Evolutionary conservation across 2,329 filamentous ascomycete genomes (phyloP), one percentile per base, ranked within the genome.

Genomic region (Apiospora marii): DNA sequence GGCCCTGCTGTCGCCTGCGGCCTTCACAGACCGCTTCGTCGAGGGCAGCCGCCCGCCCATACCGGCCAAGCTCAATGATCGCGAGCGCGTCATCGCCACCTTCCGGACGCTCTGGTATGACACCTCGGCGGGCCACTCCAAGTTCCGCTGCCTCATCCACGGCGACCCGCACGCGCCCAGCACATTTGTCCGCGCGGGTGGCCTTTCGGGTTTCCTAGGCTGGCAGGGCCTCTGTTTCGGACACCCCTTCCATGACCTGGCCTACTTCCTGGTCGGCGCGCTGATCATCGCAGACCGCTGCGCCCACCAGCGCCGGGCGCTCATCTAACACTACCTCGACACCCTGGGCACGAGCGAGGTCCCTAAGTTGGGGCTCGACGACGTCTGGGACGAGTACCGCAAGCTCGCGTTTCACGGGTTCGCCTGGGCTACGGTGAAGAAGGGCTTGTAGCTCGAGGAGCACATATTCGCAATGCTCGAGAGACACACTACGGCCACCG

Each of bases 141-240:
- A 78, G 14, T 84, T 84, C 72, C 79, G 80, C 16, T 83, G 80
- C 22, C 74, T 85, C 2, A 73, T 85, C 12, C 84, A 86, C 71
- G 84, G 84, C 13, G 84, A 86, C 70, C 80, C 84, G 14, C 84
- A 85, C 72, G 78, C 84, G 13, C 83, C 83, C 43, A 86, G 85
- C 74, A 79, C 82, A 16, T 85, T 83, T 75, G 81, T 85, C 64
- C 81, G 81, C 1, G 10, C 10, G 1, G 51, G 14, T 22, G 64
- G 64, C 27, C n/a, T 22, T 4, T 34, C 61, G 22, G 37, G 61
- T 19, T 67, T 67, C 37, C 22, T 67, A 16, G 61, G 43, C 34
- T 67, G 34, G 34, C 61, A 67, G 37, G 34, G 61, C 5, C 34
- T 67, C n/a, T 43, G 34, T 34, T 67, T 67, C 37, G 61, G 37